Base-by-base conservation (phyloP, 257 asterid species). In the Catharanthus roseus region DNA sequence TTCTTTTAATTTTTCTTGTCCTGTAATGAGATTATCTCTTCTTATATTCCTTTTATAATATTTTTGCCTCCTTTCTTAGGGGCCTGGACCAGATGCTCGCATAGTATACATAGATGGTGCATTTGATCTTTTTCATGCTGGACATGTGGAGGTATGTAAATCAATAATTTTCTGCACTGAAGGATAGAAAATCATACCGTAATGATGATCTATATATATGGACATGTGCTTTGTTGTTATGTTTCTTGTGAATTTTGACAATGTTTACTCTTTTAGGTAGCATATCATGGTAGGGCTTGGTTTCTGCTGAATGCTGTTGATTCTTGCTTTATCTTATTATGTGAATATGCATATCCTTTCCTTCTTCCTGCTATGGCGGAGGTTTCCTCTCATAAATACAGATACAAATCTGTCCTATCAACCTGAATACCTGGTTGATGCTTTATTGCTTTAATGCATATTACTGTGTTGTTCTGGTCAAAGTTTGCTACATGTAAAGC, bases 91-190 rank as follows among this genome's bases (percentile, higher is more conserved):
- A 62, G 96, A 88, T 86, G 95, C 98, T 77, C 99, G 96, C 67
- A 87, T 95, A 66, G 82, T 95, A 75, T 95, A 95, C 83, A 95
- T 95, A 68, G 99, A 91, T 83, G 99, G 99, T 28, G 97, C 99
- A 57, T 93, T 93, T 89, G 99, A 93, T 85, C 97, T 91, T 75
- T 95, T 95, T 83, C 99, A 95, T 68, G 98, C 98, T 79, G 99
- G 99, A 80, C 99, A 95, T 78, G 98, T 95, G 77, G 99, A 91
- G 97, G 98, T 92, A 75, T 21, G 78, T 65, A 60, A 63, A 62
- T 66, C 36, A 21, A 31, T 4, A 12, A 49, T 38, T 19, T 47
- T 15, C 42, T 12, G 19, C 9, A 33, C 24, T 1, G 9, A 33
- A 24, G 62, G 33, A 61, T 33, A 33, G 44, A 61, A 61, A 61